Evolutionary conservation across 2,329 filamentous ascomycete genomes (phyloP), one percentile per base, ranked within the genome.

Genomic region (Beauveria medogensis): DNA sequence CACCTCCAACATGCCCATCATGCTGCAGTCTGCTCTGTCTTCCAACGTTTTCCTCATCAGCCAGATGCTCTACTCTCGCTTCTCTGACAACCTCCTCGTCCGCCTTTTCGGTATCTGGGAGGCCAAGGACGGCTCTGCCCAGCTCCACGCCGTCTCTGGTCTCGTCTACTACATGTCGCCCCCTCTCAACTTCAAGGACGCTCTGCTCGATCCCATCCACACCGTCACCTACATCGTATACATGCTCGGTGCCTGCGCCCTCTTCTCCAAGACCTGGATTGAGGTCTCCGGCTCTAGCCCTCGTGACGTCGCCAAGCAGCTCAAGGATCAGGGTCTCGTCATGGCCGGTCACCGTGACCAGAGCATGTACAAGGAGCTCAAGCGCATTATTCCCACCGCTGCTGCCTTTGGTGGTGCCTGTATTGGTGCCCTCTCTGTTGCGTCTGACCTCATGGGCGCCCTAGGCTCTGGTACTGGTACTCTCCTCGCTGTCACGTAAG

Each of bases 181-280:
- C 65, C 94, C 94, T 64, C 83, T 97, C 69, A 97, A 94, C 87
- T 91, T 99, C 82, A 95, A 91, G 76, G 94, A 97, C 72, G 94
- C 94, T 68, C 88, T 99, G 56, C 83, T 97, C 65, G 95, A 99
- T 78, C 94, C 94, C 41, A 92, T 99, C 72, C 94, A 99, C 82
- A 97, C 94, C 22, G 87, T 88, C 63, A 84, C 96, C 72, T 99
- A 99, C 81, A 91, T 97, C 67, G 83, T 87, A 67, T 99, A 97
- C 82, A 99, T 99, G 92, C 88, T 99, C 62, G 89, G 91, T 70
- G 95, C 95, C 67, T 99, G 94, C 74, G 92, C 92, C 64, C 87
- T 97, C 75, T 99, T 99, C 85, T 97, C 92, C 78, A 99, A 99
- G 90, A 99, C 95, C 59, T 99, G 94, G 94, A 99, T 99, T 70